phyloP scores from a whole-genome alignment of 495 filamentous ascomycete species.

The Penicillium salamii region DNA sequence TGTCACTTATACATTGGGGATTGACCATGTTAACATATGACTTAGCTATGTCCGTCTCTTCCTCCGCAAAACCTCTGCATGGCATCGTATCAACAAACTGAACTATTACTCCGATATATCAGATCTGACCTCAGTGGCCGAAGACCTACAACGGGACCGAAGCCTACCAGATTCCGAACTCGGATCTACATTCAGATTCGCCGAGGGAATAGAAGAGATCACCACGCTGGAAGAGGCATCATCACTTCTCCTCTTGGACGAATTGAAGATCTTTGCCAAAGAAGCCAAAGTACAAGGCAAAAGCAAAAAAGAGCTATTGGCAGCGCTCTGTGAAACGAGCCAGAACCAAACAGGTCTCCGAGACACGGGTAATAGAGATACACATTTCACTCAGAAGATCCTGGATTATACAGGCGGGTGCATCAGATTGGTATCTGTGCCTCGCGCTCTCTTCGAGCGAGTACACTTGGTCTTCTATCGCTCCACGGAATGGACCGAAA shows the following conservation, averaged over 20 bases:
- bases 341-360: slow-evolving; percentile 69
- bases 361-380: slow-evolving; percentile 57
- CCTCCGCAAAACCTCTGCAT: slow-evolving; percentile 87
- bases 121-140: slow-evolving; percentile 63
- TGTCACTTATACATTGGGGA: slow-evolving; percentile 21
- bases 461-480: slow-evolving; percentile 95
- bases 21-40: slow-evolving; percentile 1
- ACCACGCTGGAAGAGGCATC: slow-evolving; percentile 82
- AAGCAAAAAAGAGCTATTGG: slow-evolving; percentile 79
- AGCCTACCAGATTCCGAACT: slow-evolving; percentile 49
- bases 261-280: slow-evolving; percentile 81
- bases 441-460: slow-evolving; percentile 84
- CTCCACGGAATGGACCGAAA: slow-evolving; percentile 96
- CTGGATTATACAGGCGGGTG: slow-evolving; percentile 76
- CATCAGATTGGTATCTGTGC: slow-evolving; percentile 70
- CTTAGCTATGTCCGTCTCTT: slow-evolving; percentile 89
- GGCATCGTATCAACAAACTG: slow-evolving; percentile 80
- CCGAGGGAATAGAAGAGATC: slow-evolving; percentile 72
- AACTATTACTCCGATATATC: slow-evolving; percentile 81
- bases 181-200: slow-evolving; percentile 64
- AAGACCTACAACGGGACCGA: slow-evolving; percentile 47
- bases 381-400: slow-evolving; percentile 71
- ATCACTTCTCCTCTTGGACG: slow-evolving; percentile 75
- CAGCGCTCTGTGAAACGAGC: slow-evolving; percentile 67
- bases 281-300: slow-evolving; percentile 85